A percentile compares a stretch with the other conserved stretches of the same genome.
phyloP scores from a whole-genome alignment of 2,329 filamentous ascomycete species.

The Didymella sp. region DNA sequence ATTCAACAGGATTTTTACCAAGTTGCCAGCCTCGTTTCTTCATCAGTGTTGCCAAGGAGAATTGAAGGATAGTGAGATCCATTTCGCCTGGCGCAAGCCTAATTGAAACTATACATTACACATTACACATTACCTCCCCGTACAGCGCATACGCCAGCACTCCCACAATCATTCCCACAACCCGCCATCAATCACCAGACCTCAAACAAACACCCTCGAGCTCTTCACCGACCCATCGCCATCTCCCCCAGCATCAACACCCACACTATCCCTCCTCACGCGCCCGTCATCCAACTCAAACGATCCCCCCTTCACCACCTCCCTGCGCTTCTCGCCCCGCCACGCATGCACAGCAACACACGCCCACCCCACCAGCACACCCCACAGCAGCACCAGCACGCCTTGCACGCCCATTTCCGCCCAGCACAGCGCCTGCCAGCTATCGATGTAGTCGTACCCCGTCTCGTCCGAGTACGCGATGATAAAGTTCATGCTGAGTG shows the following conservation, averaged over 20 bases:
- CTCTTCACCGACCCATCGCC: background rate
- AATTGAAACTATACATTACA: too few species aligned
- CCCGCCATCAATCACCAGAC: background rate
- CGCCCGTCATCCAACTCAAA: background rate
- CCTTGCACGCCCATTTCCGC: slow-evolving; percentile 7
- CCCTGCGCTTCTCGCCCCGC: background rate
- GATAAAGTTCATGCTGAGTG: background rate
- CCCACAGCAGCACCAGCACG: background rate
- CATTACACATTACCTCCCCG: too few species aligned
- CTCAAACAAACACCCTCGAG: background rate
- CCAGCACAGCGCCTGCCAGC: background rate
- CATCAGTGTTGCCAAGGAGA: too few species aligned
- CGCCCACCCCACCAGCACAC: background rate
- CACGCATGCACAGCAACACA: slow-evolving; percentile 2
- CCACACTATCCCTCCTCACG: background rate
- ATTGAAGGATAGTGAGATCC: too few species aligned
- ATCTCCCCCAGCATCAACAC: background rate
- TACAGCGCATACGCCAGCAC: too few species aligned
- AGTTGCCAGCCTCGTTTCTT: too few species aligned
- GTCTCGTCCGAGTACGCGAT: slow-evolving; percentile 1
- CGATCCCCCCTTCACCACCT: background rate
- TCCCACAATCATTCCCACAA: too few species aligned
- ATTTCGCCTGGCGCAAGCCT: too few species aligned
- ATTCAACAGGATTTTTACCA: too few species aligned
- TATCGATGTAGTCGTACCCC: background rate